Evolutionary conservation across 306 rosid species (phyloP), one percentile per base, ranked within the genome.

Genomic region (Lithocarpus polystachyus): DNA sequence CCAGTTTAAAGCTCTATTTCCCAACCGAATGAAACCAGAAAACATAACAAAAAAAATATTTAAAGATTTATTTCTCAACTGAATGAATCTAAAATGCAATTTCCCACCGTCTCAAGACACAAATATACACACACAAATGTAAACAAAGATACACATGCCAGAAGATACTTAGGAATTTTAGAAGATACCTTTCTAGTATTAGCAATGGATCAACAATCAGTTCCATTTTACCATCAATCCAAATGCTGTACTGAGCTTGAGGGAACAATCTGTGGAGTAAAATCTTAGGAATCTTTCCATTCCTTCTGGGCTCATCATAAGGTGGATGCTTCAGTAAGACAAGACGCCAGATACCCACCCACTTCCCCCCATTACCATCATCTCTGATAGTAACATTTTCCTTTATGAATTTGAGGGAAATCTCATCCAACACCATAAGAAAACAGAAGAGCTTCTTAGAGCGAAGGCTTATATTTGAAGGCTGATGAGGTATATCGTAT

Each of bases 161-260:
- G 45, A 75, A 75, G 45, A 37, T 8, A 2, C 45, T 37, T 37
- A 37, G 43, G 45, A 37, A 37, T 37, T 2, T 37, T 37, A 8
- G 45, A 56, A 54, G 60, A 71, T 73, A 95, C 99, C 98, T 92
- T 85, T 95, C 99, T 68, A 95, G 94, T 37, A 93, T 91, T 75
- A 83, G 96, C 88, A 95, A 75, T 20, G 99, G 98, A 86, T 95
- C 99, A 61, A 93, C 98, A 45, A 95, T 76, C 74, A 93, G 89
- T 92, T 93, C 99, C 99, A 95, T 95, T 88, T 95, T 95, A 80
- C 97, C 99, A 88, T 95, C 99, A 26, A 95, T 91, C 99, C 99
- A 95, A 72, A 95, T 93, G 84, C 98, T 93, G 81, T 95, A 93
- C 75, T 87, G 99, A 67, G 98, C 92, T 71, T 90, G 88, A 80